These are phyloP conservation scores for Lotus japonicus DNA, from an alignment of 306 rosid genomes.

Conservation along the genomic window DNA sequence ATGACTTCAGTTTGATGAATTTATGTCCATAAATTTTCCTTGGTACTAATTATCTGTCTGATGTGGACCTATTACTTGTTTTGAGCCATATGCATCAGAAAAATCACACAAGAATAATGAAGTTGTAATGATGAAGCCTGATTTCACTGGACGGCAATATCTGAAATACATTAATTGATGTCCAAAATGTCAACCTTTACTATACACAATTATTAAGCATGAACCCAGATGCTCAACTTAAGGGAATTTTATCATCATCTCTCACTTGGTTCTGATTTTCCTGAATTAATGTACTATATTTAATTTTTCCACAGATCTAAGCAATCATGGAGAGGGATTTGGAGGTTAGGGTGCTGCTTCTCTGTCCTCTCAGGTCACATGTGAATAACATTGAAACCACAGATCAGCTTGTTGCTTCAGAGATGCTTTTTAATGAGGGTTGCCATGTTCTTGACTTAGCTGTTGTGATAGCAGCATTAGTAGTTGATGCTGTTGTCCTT, in stretches of 20 bases:
- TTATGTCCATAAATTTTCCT: slow-evolving; percentile 11
- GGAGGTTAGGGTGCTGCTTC: slow-evolving; percentile 28
- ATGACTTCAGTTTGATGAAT: slow-evolving; percentile 14
- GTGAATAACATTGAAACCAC: slow-evolving; percentile 26
- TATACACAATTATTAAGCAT: slow-evolving; percentile 54
- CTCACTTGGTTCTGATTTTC: slow-evolving; percentile 20
- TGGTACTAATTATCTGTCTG: slow-evolving; percentile 10
- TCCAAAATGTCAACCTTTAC: slow-evolving; percentile 41
- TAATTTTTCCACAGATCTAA: slow-evolving; percentile 34
- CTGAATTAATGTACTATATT: slow-evolving; percentile 15
- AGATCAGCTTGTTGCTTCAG: slow-evolving; percentile 59
- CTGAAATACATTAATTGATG: slow-evolving; percentile 36
- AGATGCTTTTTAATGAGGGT: slow-evolving; percentile 73
- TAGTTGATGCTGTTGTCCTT: slow-evolving; percentile 38
- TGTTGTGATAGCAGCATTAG: slow-evolving; percentile 30
- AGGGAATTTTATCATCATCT: slow-evolving; percentile 24
- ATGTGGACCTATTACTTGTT: background rate
- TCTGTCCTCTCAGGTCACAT: slow-evolving; percentile 41
- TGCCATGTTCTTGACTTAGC: slow-evolving; percentile 81
- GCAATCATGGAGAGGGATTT: slow-evolving; percentile 23
- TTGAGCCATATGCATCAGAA: slow-evolving; percentile 11
- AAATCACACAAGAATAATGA: background rate
- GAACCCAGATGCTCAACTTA: slow-evolving; percentile 30
- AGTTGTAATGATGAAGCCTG: slow-evolving; percentile 18
- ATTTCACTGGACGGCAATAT: slow-evolving; percentile 21